These are phyloP conservation scores for Pythium pectinolyticum DNA, from an alignment of 352 stramenopile species.

Conservation along the genomic window DNA sequence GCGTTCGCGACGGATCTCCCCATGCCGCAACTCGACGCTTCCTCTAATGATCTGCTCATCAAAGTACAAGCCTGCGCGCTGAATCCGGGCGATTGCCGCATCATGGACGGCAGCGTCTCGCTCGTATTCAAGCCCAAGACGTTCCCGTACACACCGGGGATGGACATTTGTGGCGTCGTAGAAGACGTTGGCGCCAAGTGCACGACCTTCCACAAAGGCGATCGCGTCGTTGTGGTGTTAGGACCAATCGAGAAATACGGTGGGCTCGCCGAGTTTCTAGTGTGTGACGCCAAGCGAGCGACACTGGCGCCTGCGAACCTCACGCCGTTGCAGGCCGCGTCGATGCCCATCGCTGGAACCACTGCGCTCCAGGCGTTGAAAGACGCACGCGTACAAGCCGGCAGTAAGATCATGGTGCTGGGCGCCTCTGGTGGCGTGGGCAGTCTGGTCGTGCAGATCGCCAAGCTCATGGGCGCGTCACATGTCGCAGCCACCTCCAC, in stretches of 20 bases:
- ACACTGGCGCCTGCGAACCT: constrained; percentile 28
- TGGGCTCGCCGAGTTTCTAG: constrained; percentile 37
- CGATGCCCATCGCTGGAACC: constrained; percentile 33
- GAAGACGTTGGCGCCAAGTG: constrained; percentile 33
- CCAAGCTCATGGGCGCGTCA: constrained; percentile 42
- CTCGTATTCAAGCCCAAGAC: constrained; percentile 40
- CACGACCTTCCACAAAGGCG: constrained; percentile 30
- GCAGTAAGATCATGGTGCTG: constrained; percentile 73
- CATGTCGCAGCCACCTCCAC: constrained; percentile 67
- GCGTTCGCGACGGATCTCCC: constrained; percentile 24
- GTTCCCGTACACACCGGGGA: constrained; percentile 45
- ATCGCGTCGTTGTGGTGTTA: constrained; percentile 36
- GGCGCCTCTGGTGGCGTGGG: constrained; percentile 79
- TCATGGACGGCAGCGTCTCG: constrained; percentile 40
- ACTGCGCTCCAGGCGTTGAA: constrained; percentile 39
- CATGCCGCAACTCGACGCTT: constrained; percentile 21
- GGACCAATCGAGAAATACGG: constrained; percentile 24
- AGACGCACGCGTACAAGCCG: constrained; percentile 30
- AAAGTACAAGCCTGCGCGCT: constrained; percentile 34
- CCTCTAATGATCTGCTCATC: constrained; percentile 33
- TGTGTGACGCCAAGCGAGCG: constrained; percentile 25
- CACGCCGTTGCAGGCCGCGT: constrained; percentile 28
- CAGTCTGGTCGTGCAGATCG: constrained; percentile 69
- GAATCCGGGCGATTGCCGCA: constrained; percentile 36
- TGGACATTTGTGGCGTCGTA: constrained; percentile 47